Evolutionary conservation across 2,329 filamentous ascomycete genomes (phyloP).

Genomic region (Ophiostoma sp.): DNA sequence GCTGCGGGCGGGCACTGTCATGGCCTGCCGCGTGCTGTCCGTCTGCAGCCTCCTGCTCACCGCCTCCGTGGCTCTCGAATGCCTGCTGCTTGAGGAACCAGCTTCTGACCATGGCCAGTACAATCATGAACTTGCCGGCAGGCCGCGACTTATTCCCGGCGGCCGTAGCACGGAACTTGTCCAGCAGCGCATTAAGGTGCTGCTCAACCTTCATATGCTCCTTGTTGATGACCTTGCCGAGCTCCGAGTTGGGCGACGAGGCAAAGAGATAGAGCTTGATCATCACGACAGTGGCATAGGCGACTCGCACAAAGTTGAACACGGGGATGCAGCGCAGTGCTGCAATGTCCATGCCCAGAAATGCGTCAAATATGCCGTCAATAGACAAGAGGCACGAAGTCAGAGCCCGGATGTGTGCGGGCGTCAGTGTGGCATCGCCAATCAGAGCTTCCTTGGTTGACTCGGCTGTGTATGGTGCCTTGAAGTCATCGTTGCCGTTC

Average conservation of each 20-base stretch:
- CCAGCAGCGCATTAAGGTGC: slow-evolving; percentile 64
- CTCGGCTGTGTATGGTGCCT: slow-evolving; percentile 43
- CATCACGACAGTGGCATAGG: slow-evolving; percentile 64
- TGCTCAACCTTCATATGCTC: slow-evolving; percentile 59
- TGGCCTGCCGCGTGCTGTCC: neutral
- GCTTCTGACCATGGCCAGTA: slow-evolving; percentile 62
- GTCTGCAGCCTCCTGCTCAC: neutral
- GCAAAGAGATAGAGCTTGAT: slow-evolving; percentile 66
- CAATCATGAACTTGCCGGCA: slow-evolving; percentile 64
- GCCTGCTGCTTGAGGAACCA: slow-evolving; percentile 55
- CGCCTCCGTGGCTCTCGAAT: slow-evolving; percentile 13
- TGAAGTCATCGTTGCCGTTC: slow-evolving; percentile 47
- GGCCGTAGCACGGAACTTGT: slow-evolving; percentile 60
- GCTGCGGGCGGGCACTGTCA: neutral
- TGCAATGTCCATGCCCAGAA: slow-evolving; percentile 54
- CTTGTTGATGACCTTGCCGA: slow-evolving; percentile 64
- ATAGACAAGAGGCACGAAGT: slow-evolving; percentile 62
- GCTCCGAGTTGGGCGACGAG: slow-evolving; percentile 56
- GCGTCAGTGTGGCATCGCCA: slow-evolving; percentile 39
- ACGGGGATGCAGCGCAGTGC: slow-evolving; percentile 61
- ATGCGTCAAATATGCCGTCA: slow-evolving; percentile 60
- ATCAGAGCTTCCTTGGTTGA: slow-evolving; percentile 41
- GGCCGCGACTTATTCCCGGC: slow-evolving; percentile 59
- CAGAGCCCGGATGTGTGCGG: slow-evolving; percentile 61
- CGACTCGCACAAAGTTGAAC: slow-evolving; percentile 64